Percentiles rank a stretch among this genome's conserved stretches.
phyloP scores from a whole-genome alignment of 176 grass and related monocot species.

The Bolboschoenus planiculmis region DNA sequence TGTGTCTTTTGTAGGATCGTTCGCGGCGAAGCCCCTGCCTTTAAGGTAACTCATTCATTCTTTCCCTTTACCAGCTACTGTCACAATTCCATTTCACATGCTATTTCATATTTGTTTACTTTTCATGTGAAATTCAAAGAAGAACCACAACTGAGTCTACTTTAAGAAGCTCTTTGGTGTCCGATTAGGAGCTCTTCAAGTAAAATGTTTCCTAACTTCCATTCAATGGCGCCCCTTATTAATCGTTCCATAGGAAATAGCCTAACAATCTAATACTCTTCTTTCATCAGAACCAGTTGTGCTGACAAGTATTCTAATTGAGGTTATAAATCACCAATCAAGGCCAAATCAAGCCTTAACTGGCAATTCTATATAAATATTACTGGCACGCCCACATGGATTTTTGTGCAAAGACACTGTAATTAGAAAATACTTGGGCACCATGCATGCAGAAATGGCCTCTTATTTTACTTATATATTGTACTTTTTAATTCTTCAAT shows the following conservation, averaged over 20 bases:
- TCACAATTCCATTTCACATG: background rate
- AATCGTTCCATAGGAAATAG: background rate
- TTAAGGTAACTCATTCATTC: constrained; percentile 34
- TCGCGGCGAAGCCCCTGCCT: constrained; percentile 42
- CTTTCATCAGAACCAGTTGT: background rate
- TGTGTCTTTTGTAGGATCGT: constrained; percentile 76
- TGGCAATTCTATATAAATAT: background rate
- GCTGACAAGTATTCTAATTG: background rate
- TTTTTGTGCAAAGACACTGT: background rate
- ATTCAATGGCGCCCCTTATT: background rate
- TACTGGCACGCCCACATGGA: background rate
- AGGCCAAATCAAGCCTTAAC: background rate
- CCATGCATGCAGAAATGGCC: background rate
- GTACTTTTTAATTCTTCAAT: background rate
- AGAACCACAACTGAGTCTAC: background rate
- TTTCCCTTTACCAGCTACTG: background rate
- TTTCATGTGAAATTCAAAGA: background rate
- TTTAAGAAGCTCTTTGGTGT: background rate
- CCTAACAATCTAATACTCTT: background rate
- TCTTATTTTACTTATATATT: background rate
- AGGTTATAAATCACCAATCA: background rate
- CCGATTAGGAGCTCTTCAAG: background rate
- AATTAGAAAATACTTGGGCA: background rate
- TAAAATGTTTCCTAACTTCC: background rate
- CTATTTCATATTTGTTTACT: background rate